A percentile compares a stretch with the other conserved stretches of the same genome.
These are phyloP conservation scores for Penicillium goetzii DNA, from an alignment of 495 filamentous ascomycete species.

Conservation along the genomic window DNA sequence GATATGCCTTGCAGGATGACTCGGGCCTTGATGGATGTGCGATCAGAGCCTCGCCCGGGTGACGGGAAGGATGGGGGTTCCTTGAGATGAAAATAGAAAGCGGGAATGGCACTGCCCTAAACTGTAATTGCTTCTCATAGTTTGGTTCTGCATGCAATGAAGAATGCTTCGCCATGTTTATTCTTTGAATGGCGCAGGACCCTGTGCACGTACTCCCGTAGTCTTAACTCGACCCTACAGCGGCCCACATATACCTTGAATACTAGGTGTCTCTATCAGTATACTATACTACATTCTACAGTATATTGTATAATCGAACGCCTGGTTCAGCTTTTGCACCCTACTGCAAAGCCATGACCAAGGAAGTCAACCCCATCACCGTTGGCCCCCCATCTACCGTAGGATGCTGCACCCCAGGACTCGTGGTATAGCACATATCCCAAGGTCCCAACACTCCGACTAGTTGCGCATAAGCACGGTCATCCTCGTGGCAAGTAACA, in stretches of 20 bases:
- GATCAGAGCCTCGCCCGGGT: background rate
- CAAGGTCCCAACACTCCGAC: background rate
- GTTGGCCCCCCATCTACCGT: background rate
- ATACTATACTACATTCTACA: background rate
- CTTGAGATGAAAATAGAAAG: constrained; percentile 6
- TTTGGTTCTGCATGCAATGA: background rate
- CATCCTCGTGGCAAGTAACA: background rate
- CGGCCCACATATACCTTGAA: background rate
- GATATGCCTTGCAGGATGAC: constrained; percentile 6
- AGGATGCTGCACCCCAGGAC: background rate
- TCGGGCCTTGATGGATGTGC: background rate
- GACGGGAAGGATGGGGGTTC: background rate
- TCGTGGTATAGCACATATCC: background rate
- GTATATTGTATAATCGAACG: background rate
- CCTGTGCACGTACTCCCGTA: background rate
- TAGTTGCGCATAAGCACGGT: background rate
- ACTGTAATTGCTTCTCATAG: background rate
- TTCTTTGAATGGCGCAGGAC: background rate
- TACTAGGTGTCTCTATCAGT: background rate
- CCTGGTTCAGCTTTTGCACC: constrained; percentile 2
- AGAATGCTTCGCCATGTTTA: constrained; percentile 6
- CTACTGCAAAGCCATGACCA: background rate
- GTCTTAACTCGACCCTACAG: background rate
- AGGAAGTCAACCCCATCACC: background rate
- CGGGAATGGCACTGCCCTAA: constrained; percentile 3